Evolutionary conservation across 305 asterid genomes (phyloP), one percentile per base, ranked within the genome.

Genomic region (Nicotiana rustica): DNA sequence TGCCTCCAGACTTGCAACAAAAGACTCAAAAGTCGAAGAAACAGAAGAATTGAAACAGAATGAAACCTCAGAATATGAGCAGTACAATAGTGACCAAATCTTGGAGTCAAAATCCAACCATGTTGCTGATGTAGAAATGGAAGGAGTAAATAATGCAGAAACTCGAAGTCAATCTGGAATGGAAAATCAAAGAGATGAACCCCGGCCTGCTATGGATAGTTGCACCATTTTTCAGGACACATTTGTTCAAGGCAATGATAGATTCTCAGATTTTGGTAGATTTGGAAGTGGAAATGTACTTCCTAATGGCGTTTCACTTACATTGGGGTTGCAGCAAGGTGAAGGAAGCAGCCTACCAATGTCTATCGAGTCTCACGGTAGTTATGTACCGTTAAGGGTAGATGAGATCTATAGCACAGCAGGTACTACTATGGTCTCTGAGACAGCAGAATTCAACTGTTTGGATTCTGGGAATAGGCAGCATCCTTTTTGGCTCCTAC

Each of bases 261-360:
- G 95, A 69, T 86, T 84, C 64, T 83, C 96, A 5, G 97, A 91
- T 81, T 88, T 91, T 47, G 92, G 87, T 65, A 91, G 92, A 67
- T 92, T 90, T 67, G 95, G 94, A 7, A 85, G 69, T 73, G 86
- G 85, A 1, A 84, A 84, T 82, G 82, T 79, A 29, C 80, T 29
- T 29, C 31, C 65, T 6, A 19, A 33, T 33, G 94, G 92, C 19
- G 95, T 93, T 5, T 93, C 98, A 3, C 90, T 95, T 76, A 91
- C 97, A 6, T 75, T 95, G 77, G 97, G 97, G 55, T 83, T 95
- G 88, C 97, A 93, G 87, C 95, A 90, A 81, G 79, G 96, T 60
- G 96, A 92, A 80, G 95, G 91, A 61, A 88, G 91, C 49, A 67
- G 81, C 73, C 52, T 88, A 44, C 89, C 86, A 3, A 87, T 93